Evolutionary conservation across 2,329 filamentous ascomycete genomes (phyloP), one percentile per base, ranked within the genome.

Genomic region (Coniochaeta hoffmannii): DNA sequence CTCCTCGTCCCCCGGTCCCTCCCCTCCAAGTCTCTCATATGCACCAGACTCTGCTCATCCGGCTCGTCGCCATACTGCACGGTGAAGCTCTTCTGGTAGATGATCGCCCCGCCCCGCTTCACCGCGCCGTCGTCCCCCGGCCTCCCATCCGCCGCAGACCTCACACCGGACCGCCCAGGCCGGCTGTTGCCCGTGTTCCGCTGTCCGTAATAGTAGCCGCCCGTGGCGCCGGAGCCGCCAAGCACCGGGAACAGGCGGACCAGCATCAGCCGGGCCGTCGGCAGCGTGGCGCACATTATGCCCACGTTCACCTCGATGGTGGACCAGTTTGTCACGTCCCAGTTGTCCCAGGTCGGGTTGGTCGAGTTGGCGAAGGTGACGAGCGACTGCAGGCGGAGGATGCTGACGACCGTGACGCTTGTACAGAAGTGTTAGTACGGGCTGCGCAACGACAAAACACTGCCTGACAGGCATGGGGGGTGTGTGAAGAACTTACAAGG

Each of bases 231-330:
- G 31, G 55, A 50, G 17, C 58, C 61, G 3, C 58, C 50, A 4
- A 63, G 50, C 2, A 32, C 11, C 1, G 65, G 64, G 60, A 66
- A 67, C 24, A 60, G 46, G 53, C 62, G 61, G 5, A 66, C 60
- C n/a, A 67, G 59, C 11, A 66, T 35, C 9, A 66, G 59, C 6
- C 65, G 64, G 1, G 64, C n/a, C 2, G 63, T 57, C 1, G 67
- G 66, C 63, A 69, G 62, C 59, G 65, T 68, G n/a, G 65, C 59
- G 57, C 66, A 68, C 12, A 68, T 66, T 53, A 69, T 65, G 53
- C 65, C 65, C 30, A 69, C 61, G 53, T 68, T 65, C 55, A 70
- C 60, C 55, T 70, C 68, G 41, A 69, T 62, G 10, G 61, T 63
- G 32, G 65, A 68, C 65, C 67, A 69, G 26, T 62, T 54, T 28